These are phyloP conservation scores for Chenopodium quinoa DNA, from an alignment of 148 eudicot genomes.

Conservation along the genomic window DNA sequence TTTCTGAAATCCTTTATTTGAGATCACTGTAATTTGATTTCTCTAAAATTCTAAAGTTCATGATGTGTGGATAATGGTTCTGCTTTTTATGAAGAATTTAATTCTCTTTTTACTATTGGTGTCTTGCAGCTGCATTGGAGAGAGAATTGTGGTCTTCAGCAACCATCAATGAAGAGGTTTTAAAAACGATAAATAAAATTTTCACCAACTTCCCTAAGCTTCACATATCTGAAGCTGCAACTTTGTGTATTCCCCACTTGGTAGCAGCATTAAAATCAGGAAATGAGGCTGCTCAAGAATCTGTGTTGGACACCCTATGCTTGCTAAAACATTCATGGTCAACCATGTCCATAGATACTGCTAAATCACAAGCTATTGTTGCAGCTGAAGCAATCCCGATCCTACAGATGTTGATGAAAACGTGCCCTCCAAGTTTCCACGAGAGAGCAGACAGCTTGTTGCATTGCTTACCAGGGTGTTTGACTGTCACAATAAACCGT, in stretches of 20 bases:
- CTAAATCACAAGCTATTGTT: constrained; percentile 65
- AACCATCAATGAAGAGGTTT: constrained; percentile 62
- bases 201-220: constrained; percentile 74
- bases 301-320: constrained; percentile 57
- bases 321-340: constrained; percentile 77
- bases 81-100: not conserved
- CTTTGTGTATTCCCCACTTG: constrained; percentile 79
- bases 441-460: constrained; percentile 74
- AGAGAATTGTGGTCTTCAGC: constrained; percentile 67
- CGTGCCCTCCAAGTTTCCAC: constrained; percentile 74
- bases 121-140: constrained; percentile 69
- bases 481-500: constrained; percentile 67
- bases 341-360: constrained; percentile 62
- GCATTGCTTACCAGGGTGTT: constrained; percentile 78
- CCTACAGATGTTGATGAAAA: constrained; percentile 72
- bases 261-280: constrained; percentile 70
- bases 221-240: constrained; percentile 73
- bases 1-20: too few species aligned
- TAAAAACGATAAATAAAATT: constrained; percentile 61
- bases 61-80: not conserved
- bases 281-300: constrained; percentile 71
- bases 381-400: constrained; percentile 84
- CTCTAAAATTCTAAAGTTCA: too few species aligned
- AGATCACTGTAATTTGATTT: too few species aligned
- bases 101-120: not conserved